Evolutionary conservation across 768 basidiomycete genomes (phyloP), one percentile per base, ranked within the genome.

Genomic region (Tricholoma saponaceum): DNA sequence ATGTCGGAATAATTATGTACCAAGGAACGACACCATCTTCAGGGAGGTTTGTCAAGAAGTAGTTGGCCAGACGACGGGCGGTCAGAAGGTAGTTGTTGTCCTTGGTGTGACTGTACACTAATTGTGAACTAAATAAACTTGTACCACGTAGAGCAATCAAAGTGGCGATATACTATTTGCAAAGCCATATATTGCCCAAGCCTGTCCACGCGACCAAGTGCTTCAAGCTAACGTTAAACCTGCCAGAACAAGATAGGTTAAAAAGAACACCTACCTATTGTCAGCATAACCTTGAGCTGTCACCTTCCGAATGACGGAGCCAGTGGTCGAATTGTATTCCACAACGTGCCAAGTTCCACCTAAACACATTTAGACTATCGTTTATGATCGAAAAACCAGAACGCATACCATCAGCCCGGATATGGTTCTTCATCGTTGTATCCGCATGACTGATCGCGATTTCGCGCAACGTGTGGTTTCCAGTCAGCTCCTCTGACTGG

Each of bases 181-280:
- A 65, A 83, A 89, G 0, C 86, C 86, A 60, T 84, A 85, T 26
- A 88, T 77, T 2, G 78, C 87, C 87, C 87, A 89, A 13, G 83
- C 80, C 66, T 90, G 84, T 7, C 87, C 87, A 28, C 88, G 82
- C 47, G 84, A 80, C 88, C 88, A 89, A 6, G 89, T 89, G 66
- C 85, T 88, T 49, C 32, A 37, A 37, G 23, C n/a, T n/a, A 18
- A 30, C 14, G n/a, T 50, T 9, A 50, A 18, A 10, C 2, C 26
- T n/a, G 28, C 8, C 14, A 28, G 12, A n/a, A 32, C 28, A 10
- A 55, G 12, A 22, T 7, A 33, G 35, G 14, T 26, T 23, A 16
- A 20, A 18, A 16, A 33, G 9, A 43, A 37, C 12, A 56, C 64
- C 9, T n/a, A 73, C 74, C 74, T 74, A 51, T 65, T 71, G 63